These are phyloP conservation scores for Cnidoscolus chayamansa DNA, from an alignment of 441 rosid species.

Conservation along the genomic window DNA sequence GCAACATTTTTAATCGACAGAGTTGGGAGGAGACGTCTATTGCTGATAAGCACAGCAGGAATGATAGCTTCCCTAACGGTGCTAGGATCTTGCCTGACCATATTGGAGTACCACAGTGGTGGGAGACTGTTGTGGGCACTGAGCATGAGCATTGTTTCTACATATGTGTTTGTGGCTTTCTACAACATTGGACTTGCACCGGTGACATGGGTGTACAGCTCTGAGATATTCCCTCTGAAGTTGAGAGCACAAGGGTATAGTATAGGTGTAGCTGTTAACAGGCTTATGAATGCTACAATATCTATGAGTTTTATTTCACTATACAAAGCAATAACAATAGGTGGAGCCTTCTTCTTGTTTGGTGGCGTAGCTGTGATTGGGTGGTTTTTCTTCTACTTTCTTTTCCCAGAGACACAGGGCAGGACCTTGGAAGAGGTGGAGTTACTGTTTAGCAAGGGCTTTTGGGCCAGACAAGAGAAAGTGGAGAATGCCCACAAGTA, in stretches of 20 bases:
- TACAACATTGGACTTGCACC: slow-evolving; percentile 66
- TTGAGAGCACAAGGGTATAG: slow-evolving; percentile 76
- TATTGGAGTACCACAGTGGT: slow-evolving; percentile 33
- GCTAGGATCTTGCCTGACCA: slow-evolving; percentile 59
- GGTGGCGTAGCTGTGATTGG: slow-evolving; percentile 52
- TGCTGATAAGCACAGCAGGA: slow-evolving; percentile 27
- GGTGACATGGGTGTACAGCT: slow-evolving; percentile 79
- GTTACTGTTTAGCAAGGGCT: slow-evolving; percentile 43
- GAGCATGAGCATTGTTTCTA: slow-evolving; percentile 38
- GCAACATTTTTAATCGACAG: slow-evolving; percentile 56
- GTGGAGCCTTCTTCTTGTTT: slow-evolving; percentile 79
- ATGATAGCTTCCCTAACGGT: slow-evolving; percentile 39
- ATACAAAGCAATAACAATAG: slow-evolving; percentile 61
- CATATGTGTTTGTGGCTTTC: slow-evolving; percentile 55
- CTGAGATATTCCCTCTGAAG: slow-evolving; percentile 75
- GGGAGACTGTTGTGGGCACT: slow-evolving; percentile 57
- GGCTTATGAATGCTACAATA: slow-evolving; percentile 65
- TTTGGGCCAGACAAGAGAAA: slow-evolving; percentile 10
- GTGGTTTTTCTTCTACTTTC: slow-evolving; percentile 62
- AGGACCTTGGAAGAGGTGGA: slow-evolving; percentile 80
- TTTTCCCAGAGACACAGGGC: slow-evolving; percentile 76
- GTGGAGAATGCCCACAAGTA: slow-evolving; percentile 15
- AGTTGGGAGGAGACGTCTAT: slow-evolving; percentile 53
- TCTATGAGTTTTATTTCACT: slow-evolving; percentile 73
- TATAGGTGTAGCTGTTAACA: slow-evolving; percentile 73